These are phyloP conservation scores for Candida maris DNA, from an alignment of 805 yeast genomes.

Conservation along the genomic window DNA sequence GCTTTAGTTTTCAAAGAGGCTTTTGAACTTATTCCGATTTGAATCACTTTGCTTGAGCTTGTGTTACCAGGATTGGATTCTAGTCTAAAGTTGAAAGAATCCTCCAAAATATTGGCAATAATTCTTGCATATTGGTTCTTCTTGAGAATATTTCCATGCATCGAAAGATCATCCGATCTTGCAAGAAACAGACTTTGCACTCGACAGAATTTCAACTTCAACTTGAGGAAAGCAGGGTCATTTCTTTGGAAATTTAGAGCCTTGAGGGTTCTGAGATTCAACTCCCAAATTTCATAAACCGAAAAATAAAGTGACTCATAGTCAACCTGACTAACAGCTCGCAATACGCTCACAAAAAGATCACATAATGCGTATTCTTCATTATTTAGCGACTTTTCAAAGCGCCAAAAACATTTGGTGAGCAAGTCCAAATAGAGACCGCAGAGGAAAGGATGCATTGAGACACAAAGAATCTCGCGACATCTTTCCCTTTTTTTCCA, in stretches of 20 bases:
- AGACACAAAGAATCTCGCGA: slow-evolving; percentile 57
- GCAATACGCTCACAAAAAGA: slow-evolving; percentile 24
- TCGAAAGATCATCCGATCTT: slow-evolving; percentile 25
- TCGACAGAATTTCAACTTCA: slow-evolving; percentile 31
- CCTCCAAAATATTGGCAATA: slow-evolving; percentile 33
- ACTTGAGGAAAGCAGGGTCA: slow-evolving; percentile 24
- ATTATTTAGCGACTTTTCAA: slow-evolving; percentile 21
- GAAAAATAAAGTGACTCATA: slow-evolving; percentile 24
- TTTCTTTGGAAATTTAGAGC: slow-evolving; percentile 18
- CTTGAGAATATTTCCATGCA: slow-evolving; percentile 28
- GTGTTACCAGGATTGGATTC: slow-evolving; percentile 26
- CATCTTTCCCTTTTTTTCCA: slow-evolving; percentile 57
- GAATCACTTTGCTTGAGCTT: slow-evolving; percentile 21
- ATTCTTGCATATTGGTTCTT: slow-evolving; percentile 32
- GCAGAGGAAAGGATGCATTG: slow-evolving; percentile 44
- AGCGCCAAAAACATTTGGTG: slow-evolving; percentile 18
- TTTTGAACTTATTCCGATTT: slow-evolving; percentile 7
- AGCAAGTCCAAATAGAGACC: slow-evolving; percentile 23
- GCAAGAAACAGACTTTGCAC: slow-evolving; percentile 27
- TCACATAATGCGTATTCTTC: slow-evolving; percentile 29
- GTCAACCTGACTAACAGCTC: slow-evolving; percentile 26
- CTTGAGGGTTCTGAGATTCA: slow-evolving; percentile 22
- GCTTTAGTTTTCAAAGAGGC: slow-evolving; percentile 5
- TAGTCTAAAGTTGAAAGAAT: slow-evolving; percentile 22
- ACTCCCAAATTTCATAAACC: slow-evolving; percentile 25